Conservation (phyloP, 257 asterid genomes). For the Solanum virginianum region DNA sequence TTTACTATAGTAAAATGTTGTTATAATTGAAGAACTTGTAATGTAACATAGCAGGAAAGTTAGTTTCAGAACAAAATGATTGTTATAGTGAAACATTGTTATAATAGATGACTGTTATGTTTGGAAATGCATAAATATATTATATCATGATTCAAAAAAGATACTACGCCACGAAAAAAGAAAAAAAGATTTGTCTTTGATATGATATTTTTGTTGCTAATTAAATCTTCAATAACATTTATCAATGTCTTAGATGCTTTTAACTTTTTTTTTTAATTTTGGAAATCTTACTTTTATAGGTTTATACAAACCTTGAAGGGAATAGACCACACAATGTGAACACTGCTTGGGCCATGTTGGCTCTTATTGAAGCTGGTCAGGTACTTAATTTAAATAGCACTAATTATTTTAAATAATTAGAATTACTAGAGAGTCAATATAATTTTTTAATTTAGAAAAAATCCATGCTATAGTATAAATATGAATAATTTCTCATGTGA, state of each 20-base stretch:
- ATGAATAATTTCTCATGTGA: neutral
- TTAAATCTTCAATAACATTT: no score
- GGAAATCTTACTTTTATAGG: constrained; percentile 8
- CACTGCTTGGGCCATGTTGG: constrained; percentile 75
- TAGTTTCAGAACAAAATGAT: neutral
- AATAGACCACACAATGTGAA: constrained; percentile 40
- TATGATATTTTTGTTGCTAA: no score
- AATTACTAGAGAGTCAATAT: neutral
- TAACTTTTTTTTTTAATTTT: neutral
- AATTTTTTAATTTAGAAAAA: neutral
- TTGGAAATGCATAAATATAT: no score
- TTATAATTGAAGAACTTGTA: neutral
- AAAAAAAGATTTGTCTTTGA: neutral
- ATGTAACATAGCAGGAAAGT: neutral
- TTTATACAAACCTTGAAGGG: constrained; percentile 38
- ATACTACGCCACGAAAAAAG: neutral
- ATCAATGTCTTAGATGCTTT: neutral
- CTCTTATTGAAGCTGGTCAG: constrained; percentile 62
- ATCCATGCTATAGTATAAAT: neutral
- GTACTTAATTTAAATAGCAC: constrained; percentile 10
- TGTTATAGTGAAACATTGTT: neutral
- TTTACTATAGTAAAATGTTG: neutral
- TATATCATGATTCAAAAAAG: neutral
- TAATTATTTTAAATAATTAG: neutral
- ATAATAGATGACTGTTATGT: neutral